Base-by-base conservation (phyloP, 2,329 filamentous ascomycete genomes). In the Elsinoe ampelina region DNA sequence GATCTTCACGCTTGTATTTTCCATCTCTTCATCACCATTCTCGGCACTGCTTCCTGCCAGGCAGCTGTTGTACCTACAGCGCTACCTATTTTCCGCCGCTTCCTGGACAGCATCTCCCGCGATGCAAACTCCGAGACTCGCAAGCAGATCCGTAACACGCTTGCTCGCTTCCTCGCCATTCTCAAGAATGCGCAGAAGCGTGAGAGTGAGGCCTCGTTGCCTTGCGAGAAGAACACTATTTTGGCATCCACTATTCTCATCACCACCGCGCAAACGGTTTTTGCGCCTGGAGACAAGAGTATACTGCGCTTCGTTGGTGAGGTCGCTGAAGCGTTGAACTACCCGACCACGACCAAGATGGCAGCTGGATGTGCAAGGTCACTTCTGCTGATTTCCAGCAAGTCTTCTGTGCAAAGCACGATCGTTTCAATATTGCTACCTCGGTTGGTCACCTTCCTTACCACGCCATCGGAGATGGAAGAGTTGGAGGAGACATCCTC, bases 1-100 rank as follows among this genome's bases (percentile, higher is more conserved):
- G 93, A 98, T 69, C 79, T 98, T 5, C 90, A 97, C 67, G 92
- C 93, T 38, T 97, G 92, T 66, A 95, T 97, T 63, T 81, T 98
- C 51, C 91, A 98, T 73, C 95, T 97, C 57, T 96, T 97, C 67
- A 87, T 89, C 55, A 95, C 90, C 0, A 93, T 95, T 58, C 80
- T 98, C 11, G 87, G 88, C 12, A 96, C 90, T 0, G 86, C 88
- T 0, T 79, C 83, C 10, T 97, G 92, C 66, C 95, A 98, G 71
- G 82, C 88, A 22, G 80, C 89, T 36, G 89, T 97, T 32, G 85
- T 97, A 1, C 92, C 93, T 0, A 88, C 95, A 70, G 85, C 90
- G 2, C 79, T 98, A 13, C 89, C 93, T 0, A 95, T 91, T 39
- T 84, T 98, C 69, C 92, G 95, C 70, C 84, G 91, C 30, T 98